Conservation (phyloP, 2,329 filamentous ascomycete genomes). For the Simplicillium aogashimaense region DNA sequence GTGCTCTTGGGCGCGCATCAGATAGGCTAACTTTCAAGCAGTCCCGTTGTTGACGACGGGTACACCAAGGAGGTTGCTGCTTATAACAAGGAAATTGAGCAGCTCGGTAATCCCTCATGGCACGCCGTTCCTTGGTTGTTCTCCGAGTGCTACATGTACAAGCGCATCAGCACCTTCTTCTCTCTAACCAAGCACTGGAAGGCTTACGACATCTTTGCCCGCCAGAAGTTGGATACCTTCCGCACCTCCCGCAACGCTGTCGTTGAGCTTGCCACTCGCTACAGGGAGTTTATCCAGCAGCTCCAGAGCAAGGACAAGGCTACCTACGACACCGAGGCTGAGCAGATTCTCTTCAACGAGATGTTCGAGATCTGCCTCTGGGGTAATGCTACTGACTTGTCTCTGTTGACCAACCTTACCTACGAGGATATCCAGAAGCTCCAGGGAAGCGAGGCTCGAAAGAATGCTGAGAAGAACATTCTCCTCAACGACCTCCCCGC, state of each 20-base stretch:
- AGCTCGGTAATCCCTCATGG: conserved; percentile 68
- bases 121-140: conserved; percentile 82
- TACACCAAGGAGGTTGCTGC: conserved; percentile 65
- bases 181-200: conserved; percentile 73
- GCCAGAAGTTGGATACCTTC: conserved; percentile 88
- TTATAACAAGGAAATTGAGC: conserved; percentile 80
- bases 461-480: conserved; percentile 84
- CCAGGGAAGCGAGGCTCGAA: conserved; percentile 79
- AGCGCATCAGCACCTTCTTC: conserved; percentile 76
- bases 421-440: conserved; percentile 97
- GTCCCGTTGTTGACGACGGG: conserved; percentile 69
- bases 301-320: conserved; percentile 44
- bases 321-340: conserved; percentile 52
- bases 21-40: conserved; percentile 18
- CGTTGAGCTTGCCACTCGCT: conserved; percentile 69
- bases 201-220: conserved; percentile 77
- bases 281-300: conserved; percentile 62
- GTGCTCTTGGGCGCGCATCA: background rate
- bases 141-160: conserved; percentile 86
- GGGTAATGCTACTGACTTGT: conserved; percentile 94
- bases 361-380: conserved; percentile 96
- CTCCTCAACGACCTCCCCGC: conserved; percentile 72
- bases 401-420: conserved; percentile 76
- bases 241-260: conserved; percentile 82
- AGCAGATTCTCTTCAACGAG: conserved; percentile 73